A percentile compares a stretch with the other conserved stretches of the same genome.
Conservation (phyloP, 495 filamentous ascomycete species). For the Annulohypoxylon nitens region DNA sequence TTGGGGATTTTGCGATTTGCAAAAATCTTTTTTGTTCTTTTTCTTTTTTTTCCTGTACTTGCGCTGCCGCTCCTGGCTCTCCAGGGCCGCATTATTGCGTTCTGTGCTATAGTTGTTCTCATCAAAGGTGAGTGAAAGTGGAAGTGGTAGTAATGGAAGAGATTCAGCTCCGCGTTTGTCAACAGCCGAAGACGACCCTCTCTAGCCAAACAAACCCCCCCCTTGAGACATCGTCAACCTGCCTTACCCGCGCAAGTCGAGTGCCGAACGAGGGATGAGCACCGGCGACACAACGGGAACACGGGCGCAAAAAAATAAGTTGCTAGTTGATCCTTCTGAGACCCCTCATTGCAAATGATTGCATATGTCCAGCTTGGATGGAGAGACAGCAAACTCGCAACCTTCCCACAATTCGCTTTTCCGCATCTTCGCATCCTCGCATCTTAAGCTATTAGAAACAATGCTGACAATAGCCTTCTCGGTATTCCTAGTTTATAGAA, state of each 20-base stretch:
- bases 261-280: slow-evolving; percentile 40
- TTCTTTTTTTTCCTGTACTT: slow-evolving; percentile 31
- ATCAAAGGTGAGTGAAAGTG: slow-evolving; percentile 49
- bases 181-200: slow-evolving; percentile 39
- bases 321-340: slow-evolving; percentile 26
- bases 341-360: slow-evolving; percentile 19
- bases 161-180: slow-evolving; percentile 23
- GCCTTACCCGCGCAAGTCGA: slow-evolving; percentile 42
- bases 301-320: slow-evolving; percentile 31
- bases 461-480: slow-evolving; percentile 2
- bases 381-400: slow-evolving; percentile 14
- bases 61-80: slow-evolving; percentile 57
- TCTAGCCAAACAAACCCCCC: slow-evolving; percentile 18
- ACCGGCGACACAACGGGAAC: slow-evolving; percentile 26
- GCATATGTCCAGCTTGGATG: background rate
- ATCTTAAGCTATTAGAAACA: slow-evolving; percentile 5
- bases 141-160: too few species aligned
- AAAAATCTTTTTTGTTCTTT: slow-evolving; percentile 24
- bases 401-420: slow-evolving; percentile 5
- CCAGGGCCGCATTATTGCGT: slow-evolving; percentile 54
- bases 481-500: slow-evolving; percentile 42
- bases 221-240: slow-evolving; percentile 45
- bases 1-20: slow-evolving; percentile 39
- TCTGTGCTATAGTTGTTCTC: slow-evolving; percentile 54
- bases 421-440: slow-evolving; percentile 5